A percentile compares a stretch with the other conserved stretches of the same genome.
Conservation (phyloP, 2,329 filamentous ascomycete species). For the Pseudogymnoascus sp. region DNA sequence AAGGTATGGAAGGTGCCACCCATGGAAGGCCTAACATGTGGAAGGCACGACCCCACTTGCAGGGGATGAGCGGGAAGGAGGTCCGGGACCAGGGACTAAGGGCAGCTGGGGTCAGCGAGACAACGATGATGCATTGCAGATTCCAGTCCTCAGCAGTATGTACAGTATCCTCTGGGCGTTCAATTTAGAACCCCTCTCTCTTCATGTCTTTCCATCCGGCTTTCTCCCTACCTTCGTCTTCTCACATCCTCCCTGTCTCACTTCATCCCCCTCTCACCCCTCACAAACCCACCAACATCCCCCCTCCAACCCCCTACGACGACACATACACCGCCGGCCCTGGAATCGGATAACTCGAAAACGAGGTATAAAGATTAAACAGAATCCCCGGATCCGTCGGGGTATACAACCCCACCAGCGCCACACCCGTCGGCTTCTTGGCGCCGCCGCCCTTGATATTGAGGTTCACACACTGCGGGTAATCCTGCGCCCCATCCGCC, state of each 20-base stretch:
- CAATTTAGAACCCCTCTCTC: neutral
- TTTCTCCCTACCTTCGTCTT: neutral
- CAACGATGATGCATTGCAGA: neutral
- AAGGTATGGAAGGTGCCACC: neutral
- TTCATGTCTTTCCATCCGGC: neutral
- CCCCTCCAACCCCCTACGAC: neutral
- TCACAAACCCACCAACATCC: neutral
- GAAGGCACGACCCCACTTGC: neutral
- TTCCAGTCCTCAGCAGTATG: neutral
- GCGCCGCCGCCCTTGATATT: conserved; percentile 27
- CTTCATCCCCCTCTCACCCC: neutral
- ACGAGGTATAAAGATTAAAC: conserved; percentile 32
- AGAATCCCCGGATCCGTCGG: conserved; percentile 32
- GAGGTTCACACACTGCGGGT: conserved; percentile 36
- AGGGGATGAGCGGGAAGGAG: neutral
- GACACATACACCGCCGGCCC: conserved; percentile 30
- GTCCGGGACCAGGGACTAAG: neutral
- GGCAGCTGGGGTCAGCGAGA: neutral
- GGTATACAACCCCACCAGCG: conserved; percentile 27
- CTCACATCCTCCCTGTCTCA: neutral
- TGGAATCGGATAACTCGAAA: conserved; percentile 32
- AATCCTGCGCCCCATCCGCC: conserved; percentile 37
- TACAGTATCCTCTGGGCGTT: neutral
- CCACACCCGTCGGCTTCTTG: conserved; percentile 17
- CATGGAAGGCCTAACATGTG: neutral